Base-by-base conservation (phyloP, 2,329 filamentous ascomycete species). In the Beauveria sp. region DNA sequence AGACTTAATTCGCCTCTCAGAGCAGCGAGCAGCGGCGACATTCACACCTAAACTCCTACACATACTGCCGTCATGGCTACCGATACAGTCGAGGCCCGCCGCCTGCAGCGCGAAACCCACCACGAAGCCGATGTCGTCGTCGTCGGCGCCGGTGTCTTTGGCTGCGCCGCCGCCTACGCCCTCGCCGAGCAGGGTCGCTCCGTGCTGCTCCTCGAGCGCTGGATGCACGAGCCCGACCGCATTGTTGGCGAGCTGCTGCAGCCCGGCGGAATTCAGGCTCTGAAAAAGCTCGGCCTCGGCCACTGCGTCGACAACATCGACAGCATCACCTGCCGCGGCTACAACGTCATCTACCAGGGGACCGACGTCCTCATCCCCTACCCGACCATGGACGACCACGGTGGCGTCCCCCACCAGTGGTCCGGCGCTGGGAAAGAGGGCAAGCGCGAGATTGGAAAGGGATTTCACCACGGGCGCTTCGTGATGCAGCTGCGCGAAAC, bases 231-330 rank as follows among this genome's bases (percentile, higher is more conserved):
- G 78, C 95, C 95, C 22, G 89, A 98, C 77, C 87, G 95, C 65
- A 99, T 99, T 67, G 92, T 99, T 53, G 95, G 95, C 68, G 95
- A 99, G 78, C 78, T 99, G 66, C 79, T 99, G 68, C 95, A 99
- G 75, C 95, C 95, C 0, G 95, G 95, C 56, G 95, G 95, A 55
- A 87, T 96, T 40, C 80, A 85, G 58, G 90, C 95, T 8, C 80
- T 99, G 69, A 83, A 87, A 70, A 86, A 90, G 71, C 79, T 99
- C 55, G 95, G 95, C 3, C 77, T 99, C 65, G 81, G 79, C 60
- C 85, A 93, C 68, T 96, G 91, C 71, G 77, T 98, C 63, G 91
- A 98, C 63, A 90, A 78, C 62, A 98, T 99, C 68, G 95, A 99
- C 71, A 86, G 92, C 5, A 81, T 96, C 52, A 81, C 85, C 24